Evolutionary conservation across 768 basidiomycete species (phyloP).

Genomic region (Trametopsis cervina): DNA sequence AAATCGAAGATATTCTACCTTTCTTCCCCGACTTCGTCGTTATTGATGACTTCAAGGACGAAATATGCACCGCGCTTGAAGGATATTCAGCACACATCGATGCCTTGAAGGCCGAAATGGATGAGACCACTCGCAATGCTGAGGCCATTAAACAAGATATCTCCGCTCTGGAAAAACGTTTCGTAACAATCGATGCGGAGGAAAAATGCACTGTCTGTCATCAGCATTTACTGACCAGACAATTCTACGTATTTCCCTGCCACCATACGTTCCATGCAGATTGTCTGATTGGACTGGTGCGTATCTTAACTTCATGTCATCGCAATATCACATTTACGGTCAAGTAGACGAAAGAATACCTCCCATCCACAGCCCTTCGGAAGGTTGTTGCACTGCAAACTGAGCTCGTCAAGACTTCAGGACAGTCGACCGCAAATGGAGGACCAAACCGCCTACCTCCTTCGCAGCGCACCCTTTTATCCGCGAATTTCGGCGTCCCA

Average conservation of each 20-base stretch:
- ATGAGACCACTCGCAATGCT: conserved; percentile 86
- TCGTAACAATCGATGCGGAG: conserved; percentile 83
- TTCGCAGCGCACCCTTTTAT: conserved; percentile 62
- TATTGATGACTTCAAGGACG: conserved; percentile 99
- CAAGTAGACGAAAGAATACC: conserved; percentile 81
- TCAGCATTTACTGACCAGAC: conserved; percentile 69
- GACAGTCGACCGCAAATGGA: conserved; percentile 25
- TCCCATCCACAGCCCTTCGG: conserved; percentile 75
- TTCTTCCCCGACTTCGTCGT: conserved; percentile 99
- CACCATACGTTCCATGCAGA: conserved; percentile 98
- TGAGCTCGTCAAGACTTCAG: conserved; percentile 67
- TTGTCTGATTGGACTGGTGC: conserved; percentile 88
- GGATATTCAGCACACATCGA: conserved; percentile 92
- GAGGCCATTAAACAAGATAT: conserved; percentile 94
- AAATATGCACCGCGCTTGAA: conserved; percentile 93
- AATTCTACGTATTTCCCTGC: conserved; percentile 99
- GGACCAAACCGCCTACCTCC: conserved; percentile 34
- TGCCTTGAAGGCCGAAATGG: conserved; percentile 87
- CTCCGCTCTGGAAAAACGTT: conserved; percentile 73
- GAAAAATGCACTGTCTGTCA: conserved; percentile 85
- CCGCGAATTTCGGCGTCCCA: conserved; percentile 57
- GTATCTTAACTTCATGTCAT: conserved; percentile 21
- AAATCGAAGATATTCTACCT: conserved; percentile 97
- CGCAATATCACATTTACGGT: background rate
- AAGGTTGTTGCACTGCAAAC: conserved; percentile 82